phyloP scores from a whole-genome alignment of 2,329 filamentous ascomycete species.

The Graphiopsis chlorocephala region DNA sequence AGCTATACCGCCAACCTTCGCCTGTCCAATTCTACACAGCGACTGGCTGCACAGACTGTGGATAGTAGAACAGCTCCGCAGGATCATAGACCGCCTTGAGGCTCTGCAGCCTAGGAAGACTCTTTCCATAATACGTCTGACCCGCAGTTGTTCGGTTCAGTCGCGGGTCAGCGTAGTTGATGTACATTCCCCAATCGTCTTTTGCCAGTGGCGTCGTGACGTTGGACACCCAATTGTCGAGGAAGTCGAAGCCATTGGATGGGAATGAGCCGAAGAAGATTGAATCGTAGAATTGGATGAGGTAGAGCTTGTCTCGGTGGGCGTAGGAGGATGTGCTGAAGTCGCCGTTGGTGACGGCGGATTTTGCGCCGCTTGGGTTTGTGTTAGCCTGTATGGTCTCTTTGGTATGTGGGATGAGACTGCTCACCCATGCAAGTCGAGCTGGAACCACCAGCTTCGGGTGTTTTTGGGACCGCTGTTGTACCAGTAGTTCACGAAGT shows the following conservation, averaged over 20 bases:
- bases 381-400: neutral
- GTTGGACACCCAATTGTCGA: conserved; percentile 16
- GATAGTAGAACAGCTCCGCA: neutral
- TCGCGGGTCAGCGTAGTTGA: conserved; percentile 19
- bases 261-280: conserved; percentile 16
- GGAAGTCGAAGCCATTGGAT: conserved; percentile 16
- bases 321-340: conserved; percentile 17
- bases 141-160: conserved; percentile 13
- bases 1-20: neutral
- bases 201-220: conserved; percentile 8
- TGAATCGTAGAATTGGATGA: conserved; percentile 20
- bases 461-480: conserved; percentile 14
- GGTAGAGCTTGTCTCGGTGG: conserved; percentile 20
- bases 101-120: conserved; percentile 2
- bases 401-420: neutral
- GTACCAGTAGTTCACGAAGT: conserved; percentile 19
- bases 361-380: conserved; percentile 6
- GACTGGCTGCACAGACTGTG: conserved; percentile 6
- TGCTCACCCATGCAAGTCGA: conserved; percentile 16
- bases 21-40: neutral
- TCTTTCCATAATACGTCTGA: conserved; percentile 9
- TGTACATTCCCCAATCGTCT: conserved; percentile 21
- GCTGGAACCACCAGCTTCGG: conserved; percentile 18
- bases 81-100: conserved; percentile 12
- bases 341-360: conserved; percentile 19